Base-by-base conservation (phyloP, 768 basidiomycete species). In the Cyathus striatus region DNA sequence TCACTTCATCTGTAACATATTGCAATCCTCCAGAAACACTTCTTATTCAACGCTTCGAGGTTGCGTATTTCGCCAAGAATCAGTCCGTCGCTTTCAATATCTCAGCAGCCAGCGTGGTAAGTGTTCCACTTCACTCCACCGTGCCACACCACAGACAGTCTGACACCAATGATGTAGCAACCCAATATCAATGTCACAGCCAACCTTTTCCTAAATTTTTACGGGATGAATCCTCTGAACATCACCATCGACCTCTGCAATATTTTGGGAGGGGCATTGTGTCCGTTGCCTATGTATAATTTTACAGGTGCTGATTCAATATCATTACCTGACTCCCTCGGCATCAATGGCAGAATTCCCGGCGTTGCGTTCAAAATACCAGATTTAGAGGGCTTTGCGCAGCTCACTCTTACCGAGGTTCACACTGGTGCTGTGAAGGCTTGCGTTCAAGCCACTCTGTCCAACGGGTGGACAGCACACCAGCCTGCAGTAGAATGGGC, bases 391-490 rank as follows among this genome's bases (percentile, higher is more conserved):
- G 92, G 88, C 14, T 92, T 79, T 54, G 92, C 82, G 0, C 86
- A 91, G 52, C 66, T 97, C 42, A 76, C 81, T 4, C 72, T 95
- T 30, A 76, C 69, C 2, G 79, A 89, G 48, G 74, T 80, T 23
- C 66, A 69, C 38, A 87, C 89, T 4, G 83, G 86, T 38, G 59
- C 78, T 6, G 70, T 89, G 48, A 89, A 84, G 41, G 90, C 92
- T 0, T 99, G 95, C 54, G 76, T 99, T 6, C 91, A 94, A 61
- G 80, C 92, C 14, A 94, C 92, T 2, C 69, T 97, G 9, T 84
- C 90, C 14, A 99, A 99, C 58, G 94, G 94, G 7, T 83, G 83
- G 76, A 88, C 92, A 1, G 76, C 81, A 1, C 80, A 78, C 46
- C 88, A 89, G 58, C 58, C 66, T 9, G 78, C 78, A 12, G 93